Evolutionary conservation across 1,284 basidiomycete species (phyloP), one percentile per base, ranked within the genome.

Genomic region (Polyporus tsugae): DNA sequence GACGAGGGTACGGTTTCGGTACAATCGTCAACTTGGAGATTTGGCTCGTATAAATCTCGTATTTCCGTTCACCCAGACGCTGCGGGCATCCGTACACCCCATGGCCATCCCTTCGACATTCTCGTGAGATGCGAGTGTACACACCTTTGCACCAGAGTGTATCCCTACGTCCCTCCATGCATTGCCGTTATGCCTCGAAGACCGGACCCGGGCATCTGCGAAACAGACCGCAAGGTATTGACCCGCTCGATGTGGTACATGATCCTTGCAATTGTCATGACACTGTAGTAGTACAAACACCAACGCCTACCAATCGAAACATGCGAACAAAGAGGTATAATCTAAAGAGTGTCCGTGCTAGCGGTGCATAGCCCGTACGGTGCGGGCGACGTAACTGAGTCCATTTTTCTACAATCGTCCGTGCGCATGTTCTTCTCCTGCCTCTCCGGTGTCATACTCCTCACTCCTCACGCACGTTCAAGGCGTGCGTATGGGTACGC

Each of bases 361-460:
- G 58, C n/a, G 29, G 41, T 42, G 42, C 35, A 39, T 39, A 19
- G 33, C 35, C 57, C 64, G 57, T 22, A 49, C 35, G n/a, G 33
- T 53, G 65, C 61, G 62, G 61, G 61, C 61, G 62, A 60, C 44
- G 55, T 62, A 19, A 13, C 41, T 64, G 60, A 68, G 71, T 72
- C 68, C 71, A 39, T 68, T 70, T 68, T 70, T 61, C 64, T 70
- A 62, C 63, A 62, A 72, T 68, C 66, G 71, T 72, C 71, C 71
- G 69, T 70, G 71, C 63, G 65, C 65, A 55, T 55, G 29, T 55
- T 65, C 62, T 58, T 66, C 58, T 60, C 64, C 61, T 55, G 15
- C 59, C 55, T 44, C 65, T 41, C 60, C 66, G 59, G 65, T 63
- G 68, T 29, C 15, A 2, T 36, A 9, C 60, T 55, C 19, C 35